phyloP scores from a whole-genome alignment of 495 filamentous ascomycete species.

The Podospora bellae-mahoneyi region DNA sequence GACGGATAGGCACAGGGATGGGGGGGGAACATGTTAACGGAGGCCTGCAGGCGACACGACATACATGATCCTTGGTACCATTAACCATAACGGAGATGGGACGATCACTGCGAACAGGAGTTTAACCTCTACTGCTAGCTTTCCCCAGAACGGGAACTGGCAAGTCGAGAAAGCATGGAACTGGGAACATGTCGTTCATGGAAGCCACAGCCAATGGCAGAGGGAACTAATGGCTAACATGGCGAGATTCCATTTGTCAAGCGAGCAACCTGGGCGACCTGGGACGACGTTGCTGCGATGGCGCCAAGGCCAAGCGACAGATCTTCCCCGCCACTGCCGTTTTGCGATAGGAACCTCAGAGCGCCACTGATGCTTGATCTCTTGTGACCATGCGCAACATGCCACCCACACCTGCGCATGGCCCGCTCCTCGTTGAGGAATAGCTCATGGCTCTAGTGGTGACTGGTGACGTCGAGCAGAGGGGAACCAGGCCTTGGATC shows the following conservation, averaged over 20 bases:
- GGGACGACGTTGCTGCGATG: not conserved
- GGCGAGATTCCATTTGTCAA: constrained; percentile 24
- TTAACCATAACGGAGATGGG: not conserved
- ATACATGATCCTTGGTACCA: not conserved
- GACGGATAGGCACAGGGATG: constrained; percentile 6
- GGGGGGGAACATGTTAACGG: not conserved
- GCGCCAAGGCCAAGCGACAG: constrained; percentile 20
- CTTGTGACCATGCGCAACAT: constrained; percentile 9
- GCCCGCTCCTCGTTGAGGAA: not conserved
- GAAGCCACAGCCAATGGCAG: constrained; percentile 13
- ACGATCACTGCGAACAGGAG: not conserved
- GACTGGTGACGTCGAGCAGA: not conserved
- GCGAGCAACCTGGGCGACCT: constrained; percentile 1
- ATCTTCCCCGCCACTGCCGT: constrained; percentile 22
- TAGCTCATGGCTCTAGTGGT: not conserved
- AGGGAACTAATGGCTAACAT: not conserved
- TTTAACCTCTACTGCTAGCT: constrained; percentile 7
- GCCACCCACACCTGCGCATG: constrained; percentile 2
- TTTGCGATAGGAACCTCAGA: constrained; percentile 8
- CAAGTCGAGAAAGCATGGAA: not conserved
- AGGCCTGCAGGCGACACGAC: not conserved
- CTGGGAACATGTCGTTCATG: not conserved
- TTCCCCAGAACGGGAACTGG: not conserved
- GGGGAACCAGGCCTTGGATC: not conserved
- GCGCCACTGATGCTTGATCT: constrained; percentile 12